Evolutionary conservation across 768 basidiomycete genomes (phyloP).

Genomic region (Asterophora lycoperdoides): DNA sequence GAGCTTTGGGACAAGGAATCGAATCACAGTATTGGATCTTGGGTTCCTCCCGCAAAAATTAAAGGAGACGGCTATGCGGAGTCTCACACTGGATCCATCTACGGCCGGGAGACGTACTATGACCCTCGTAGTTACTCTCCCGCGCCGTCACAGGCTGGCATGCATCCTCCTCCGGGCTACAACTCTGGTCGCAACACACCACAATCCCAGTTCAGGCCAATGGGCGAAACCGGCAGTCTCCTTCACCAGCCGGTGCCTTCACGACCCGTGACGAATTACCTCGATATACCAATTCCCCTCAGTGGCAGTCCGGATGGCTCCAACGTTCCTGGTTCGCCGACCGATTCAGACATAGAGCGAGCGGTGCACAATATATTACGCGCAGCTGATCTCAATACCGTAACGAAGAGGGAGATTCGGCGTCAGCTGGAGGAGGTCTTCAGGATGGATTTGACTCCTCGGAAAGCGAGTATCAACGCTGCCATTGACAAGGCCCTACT

Average conservation of each 20-base stretch:
- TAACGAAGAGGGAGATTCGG: slow-evolving; percentile 91
- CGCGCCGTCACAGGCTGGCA: slow-evolving; percentile 62
- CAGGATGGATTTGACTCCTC: slow-evolving; percentile 67
- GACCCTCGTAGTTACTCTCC: slow-evolving; percentile 75
- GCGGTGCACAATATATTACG: slow-evolving; percentile 72
- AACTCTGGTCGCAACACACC: slow-evolving; percentile 78
- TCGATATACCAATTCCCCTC: slow-evolving; percentile 63
- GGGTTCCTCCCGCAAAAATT: slow-evolving; percentile 74
- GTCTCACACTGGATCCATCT: slow-evolving; percentile 74
- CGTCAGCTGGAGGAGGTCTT: slow-evolving; percentile 78
- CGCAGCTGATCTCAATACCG: slow-evolving; percentile 77
- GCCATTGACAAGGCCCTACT: slow-evolving; percentile 72
- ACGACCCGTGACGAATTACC: slow-evolving; percentile 70
- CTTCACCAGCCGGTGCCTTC: slow-evolving; percentile 64
- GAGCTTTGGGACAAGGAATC: slow-evolving; percentile 98
- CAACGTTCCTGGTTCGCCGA: slow-evolving; percentile 49
- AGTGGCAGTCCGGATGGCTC: slow-evolving; percentile 49
- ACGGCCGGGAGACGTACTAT: slow-evolving; percentile 85
- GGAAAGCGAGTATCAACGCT: slow-evolving; percentile 72
- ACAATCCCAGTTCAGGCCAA: slow-evolving; percentile 40
- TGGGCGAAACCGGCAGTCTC: slow-evolving; percentile 21
- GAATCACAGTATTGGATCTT: slow-evolving; percentile 91
- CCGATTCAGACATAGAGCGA: slow-evolving; percentile 68
- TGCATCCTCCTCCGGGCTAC: slow-evolving; percentile 62
- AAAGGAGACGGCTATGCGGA: slow-evolving; percentile 74